Conservation (phyloP, 108 stramenopile genomes). For the Skeletonema potamos region DNA sequence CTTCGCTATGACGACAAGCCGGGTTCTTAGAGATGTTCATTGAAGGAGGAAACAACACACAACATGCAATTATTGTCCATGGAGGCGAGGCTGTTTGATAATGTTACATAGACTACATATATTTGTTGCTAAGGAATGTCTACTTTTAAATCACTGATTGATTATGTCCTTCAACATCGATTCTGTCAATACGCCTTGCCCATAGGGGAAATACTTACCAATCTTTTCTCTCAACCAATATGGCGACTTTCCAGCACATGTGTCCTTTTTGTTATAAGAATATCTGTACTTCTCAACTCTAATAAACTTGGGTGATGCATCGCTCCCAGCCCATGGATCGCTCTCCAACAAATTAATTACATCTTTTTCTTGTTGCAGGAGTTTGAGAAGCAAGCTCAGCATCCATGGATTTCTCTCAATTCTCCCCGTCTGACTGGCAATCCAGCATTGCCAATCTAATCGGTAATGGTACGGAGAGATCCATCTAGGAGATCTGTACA, state of each 20-base stretch:
- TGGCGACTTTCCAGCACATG: slow-evolving; percentile 1
- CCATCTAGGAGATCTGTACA: slow-evolving; percentile 37
- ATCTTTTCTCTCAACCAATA: slow-evolving; percentile 62
- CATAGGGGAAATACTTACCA: slow-evolving; percentile 49
- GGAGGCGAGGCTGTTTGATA: background rate
- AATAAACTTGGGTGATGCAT: slow-evolving; percentile 53
- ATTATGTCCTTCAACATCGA: slow-evolving; percentile 38
- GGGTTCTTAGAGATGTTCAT: background rate
- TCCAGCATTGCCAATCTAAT: slow-evolving; percentile 76
- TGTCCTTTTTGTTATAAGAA: slow-evolving; percentile 6
- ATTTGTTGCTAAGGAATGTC: slow-evolving; percentile 5
- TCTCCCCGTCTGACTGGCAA: slow-evolving; percentile 34
- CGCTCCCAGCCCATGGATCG: slow-evolving; percentile 48
- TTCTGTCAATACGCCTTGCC: slow-evolving; percentile 46
- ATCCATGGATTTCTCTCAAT: slow-evolving; percentile 63
- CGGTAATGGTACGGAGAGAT: slow-evolving; percentile 70
- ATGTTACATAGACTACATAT: background rate
- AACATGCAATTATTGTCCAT: background rate
- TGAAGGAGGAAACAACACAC: background rate
- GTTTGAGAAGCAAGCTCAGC: slow-evolving; percentile 46
- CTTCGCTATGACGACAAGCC: slow-evolving; percentile 49
- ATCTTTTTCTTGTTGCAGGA: slow-evolving; percentile 52
- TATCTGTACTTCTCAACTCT: slow-evolving; percentile 62
- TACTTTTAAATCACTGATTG: background rate
- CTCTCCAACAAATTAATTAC: slow-evolving; percentile 48